Conservation (phyloP, 306 rosid species). For the Corylus heterophylla region DNA sequence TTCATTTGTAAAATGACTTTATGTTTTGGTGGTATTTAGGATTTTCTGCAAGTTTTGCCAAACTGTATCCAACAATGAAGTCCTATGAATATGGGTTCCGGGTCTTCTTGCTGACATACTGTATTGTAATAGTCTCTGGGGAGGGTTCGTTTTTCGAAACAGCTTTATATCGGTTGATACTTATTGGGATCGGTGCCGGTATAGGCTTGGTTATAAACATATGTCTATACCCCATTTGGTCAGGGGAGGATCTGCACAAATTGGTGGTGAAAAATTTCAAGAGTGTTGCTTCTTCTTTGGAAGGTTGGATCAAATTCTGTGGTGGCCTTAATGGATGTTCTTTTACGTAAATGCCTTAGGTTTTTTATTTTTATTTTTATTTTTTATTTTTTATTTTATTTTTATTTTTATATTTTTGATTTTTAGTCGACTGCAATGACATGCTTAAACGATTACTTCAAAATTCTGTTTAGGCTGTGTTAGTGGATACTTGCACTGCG, state of each 20-base stretch:
- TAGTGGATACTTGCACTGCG: slow-evolving; percentile 59
- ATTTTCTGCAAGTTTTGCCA: slow-evolving; percentile 50
- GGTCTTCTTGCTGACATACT: slow-evolving; percentile 73
- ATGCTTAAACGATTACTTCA: slow-evolving; percentile 12
- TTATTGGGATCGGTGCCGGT: slow-evolving; percentile 72
- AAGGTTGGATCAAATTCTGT: slow-evolving; percentile 40
- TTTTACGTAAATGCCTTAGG: not conserved
- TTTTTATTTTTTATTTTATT: too few species aligned
- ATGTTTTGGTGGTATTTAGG: slow-evolving; percentile 38
- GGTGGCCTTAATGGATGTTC: not conserved
- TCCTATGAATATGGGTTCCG: slow-evolving; percentile 76
- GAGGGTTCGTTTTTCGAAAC: slow-evolving; percentile 50
- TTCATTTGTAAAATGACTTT: not conserved
- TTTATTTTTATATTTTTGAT: not conserved
- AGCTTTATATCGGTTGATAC: slow-evolving; percentile 59
- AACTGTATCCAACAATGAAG: slow-evolving; percentile 67
- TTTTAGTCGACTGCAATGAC: not conserved
- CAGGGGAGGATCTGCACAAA: slow-evolving; percentile 86
- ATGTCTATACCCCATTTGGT: slow-evolving; percentile 68
- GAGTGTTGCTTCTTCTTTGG: slow-evolving; percentile 68
- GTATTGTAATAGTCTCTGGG: slow-evolving; percentile 67
- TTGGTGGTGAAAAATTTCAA: slow-evolving; percentile 67
- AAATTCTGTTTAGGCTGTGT: slow-evolving; percentile 53
- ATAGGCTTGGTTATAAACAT: slow-evolving; percentile 57
- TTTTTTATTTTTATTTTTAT: not conserved